Percentiles rank a stretch among this genome's conserved stretches.
These are phyloP conservation scores for Senna tora DNA, from an alignment of 306 rosid genomes.

Conservation along the genomic window DNA sequence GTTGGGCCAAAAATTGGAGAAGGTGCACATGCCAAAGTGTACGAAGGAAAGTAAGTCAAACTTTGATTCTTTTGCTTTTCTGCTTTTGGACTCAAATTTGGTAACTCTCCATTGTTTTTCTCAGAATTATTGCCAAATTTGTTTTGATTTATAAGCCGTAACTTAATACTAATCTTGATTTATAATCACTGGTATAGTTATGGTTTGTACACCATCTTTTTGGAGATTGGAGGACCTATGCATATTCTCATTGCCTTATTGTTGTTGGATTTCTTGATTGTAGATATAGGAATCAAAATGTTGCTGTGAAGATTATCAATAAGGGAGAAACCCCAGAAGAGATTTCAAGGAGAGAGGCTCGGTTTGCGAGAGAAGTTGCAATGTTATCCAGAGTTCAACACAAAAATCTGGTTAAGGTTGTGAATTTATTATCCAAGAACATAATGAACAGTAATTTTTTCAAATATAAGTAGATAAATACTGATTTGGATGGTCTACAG, in stretches of 20 bases:
- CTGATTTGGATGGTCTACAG: constrained; percentile 20
- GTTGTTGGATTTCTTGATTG: constrained; percentile 38
- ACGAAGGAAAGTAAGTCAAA: constrained; percentile 97
- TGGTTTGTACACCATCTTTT: neutral
- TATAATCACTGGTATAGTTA: constrained; percentile 5
- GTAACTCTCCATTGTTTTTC: neutral
- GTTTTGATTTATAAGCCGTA: neutral
- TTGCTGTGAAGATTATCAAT: constrained; percentile 56
- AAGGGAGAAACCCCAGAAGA: constrained; percentile 55
- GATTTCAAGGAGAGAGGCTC: constrained; percentile 65
- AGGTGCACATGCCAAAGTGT: constrained; percentile 94
- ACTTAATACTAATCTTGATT: constrained; percentile 8
- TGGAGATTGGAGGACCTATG: neutral
- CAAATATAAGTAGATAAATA: constrained; percentile 29
- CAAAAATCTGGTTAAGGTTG: constrained; percentile 89
- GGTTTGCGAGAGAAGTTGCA: constrained; percentile 85
- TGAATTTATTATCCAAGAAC: constrained; percentile 7
- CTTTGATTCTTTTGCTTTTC: constrained; percentile 15
- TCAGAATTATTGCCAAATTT: constrained; percentile 1
- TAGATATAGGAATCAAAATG: constrained; percentile 52
- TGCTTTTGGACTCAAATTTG: constrained; percentile 32
- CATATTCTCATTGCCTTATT: constrained; percentile 22
- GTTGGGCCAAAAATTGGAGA: constrained; percentile 96
- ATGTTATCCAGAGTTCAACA: constrained; percentile 93
- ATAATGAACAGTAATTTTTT: neutral